Evolutionary conservation across 2,329 filamentous ascomycete genomes (phyloP).

Genomic region (Daldinia sp.): DNA sequence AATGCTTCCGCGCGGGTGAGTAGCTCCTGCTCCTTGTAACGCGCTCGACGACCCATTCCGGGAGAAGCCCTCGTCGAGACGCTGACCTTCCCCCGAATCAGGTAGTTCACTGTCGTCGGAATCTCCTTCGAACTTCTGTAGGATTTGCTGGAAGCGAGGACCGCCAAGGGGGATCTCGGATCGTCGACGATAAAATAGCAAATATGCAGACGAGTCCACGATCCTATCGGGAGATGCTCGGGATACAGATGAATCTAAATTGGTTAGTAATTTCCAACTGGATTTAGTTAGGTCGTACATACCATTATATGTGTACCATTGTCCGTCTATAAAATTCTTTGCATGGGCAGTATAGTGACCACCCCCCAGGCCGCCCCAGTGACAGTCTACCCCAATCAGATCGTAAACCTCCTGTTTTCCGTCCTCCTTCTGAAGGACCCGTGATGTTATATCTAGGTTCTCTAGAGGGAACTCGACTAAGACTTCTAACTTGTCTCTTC

Average conservation of each 20-base stretch:
- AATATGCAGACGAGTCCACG: slow-evolving; percentile 82
- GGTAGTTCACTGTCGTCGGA: slow-evolving; percentile 55
- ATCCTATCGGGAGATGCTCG: slow-evolving; percentile 68
- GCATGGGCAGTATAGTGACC: slow-evolving; percentile 97
- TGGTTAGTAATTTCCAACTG: slow-evolving; percentile 50
- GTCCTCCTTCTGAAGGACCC: slow-evolving; percentile 81
- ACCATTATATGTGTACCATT: slow-evolving; percentile 99
- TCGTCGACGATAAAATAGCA: slow-evolving; percentile 93
- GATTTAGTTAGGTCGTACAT: slow-evolving; percentile 48
- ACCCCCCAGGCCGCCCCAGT: slow-evolving; percentile 90
- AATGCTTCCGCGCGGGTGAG: slow-evolving; percentile 71
- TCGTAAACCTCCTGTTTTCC: slow-evolving; percentile 89
- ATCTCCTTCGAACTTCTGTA: slow-evolving; percentile 67
- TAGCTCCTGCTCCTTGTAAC: slow-evolving; percentile 80
- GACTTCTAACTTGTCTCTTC: slow-evolving; percentile 90
- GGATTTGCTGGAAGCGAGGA: slow-evolving; percentile 73
- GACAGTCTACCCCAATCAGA: slow-evolving; percentile 93
- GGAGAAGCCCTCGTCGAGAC: slow-evolving; percentile 85
- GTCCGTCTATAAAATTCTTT: slow-evolving; percentile 86
- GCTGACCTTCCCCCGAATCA: slow-evolving; percentile 80
- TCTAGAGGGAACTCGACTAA: slow-evolving; percentile 91
- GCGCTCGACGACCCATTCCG: slow-evolving; percentile 91
- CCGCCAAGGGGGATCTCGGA: slow-evolving; percentile 81
- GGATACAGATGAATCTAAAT: slow-evolving; percentile 76
- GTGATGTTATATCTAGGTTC: slow-evolving; percentile 80